phyloP scores from a whole-genome alignment of 2,329 filamentous ascomycete species.

The Exophiala spinifera region DNA sequence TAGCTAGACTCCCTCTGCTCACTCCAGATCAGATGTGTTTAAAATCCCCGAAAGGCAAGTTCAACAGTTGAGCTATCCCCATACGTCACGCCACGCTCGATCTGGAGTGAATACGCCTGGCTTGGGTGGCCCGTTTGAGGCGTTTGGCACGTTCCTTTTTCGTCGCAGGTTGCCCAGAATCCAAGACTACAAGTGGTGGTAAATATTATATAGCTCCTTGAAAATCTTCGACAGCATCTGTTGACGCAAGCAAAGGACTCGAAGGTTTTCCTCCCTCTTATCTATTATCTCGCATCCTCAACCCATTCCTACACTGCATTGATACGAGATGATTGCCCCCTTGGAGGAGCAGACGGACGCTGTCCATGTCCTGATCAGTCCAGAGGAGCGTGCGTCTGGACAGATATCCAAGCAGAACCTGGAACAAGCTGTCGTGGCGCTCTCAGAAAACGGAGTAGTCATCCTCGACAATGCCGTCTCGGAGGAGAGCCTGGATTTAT shows the following conservation, averaged over 20 bases:
- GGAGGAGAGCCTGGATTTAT: constrained; percentile 31
- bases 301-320: too few relatives aligned
- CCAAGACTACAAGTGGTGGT: too few relatives aligned
- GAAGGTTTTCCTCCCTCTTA: too few relatives aligned
- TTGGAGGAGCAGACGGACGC: background rate
- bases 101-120: too few relatives aligned
- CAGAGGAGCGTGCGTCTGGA: constrained; percentile 1
- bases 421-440: constrained; percentile 9
- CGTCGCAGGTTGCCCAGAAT: too few relatives aligned
- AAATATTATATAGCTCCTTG: constrained; percentile 11
- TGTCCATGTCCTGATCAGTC: constrained; percentile 7
- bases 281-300: too few relatives aligned
- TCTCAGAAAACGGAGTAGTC: constrained; percentile 35
- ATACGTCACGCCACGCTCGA: too few relatives aligned
- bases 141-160: too few relatives aligned
- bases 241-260: background rate
- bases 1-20: too few relatives aligned
- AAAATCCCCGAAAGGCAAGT: too few relatives aligned
- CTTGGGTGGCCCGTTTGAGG: too few relatives aligned
- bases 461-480: constrained; percentile 30
- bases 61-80: too few relatives aligned
- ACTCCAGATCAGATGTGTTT: background rate
- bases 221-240: background rate
- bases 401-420: constrained; percentile 11
- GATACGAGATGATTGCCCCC: constrained; percentile 2